phyloP scores from a whole-genome alignment of 2,329 filamentous ascomycete genomes.

The Aspergillus sergii region DNA sequence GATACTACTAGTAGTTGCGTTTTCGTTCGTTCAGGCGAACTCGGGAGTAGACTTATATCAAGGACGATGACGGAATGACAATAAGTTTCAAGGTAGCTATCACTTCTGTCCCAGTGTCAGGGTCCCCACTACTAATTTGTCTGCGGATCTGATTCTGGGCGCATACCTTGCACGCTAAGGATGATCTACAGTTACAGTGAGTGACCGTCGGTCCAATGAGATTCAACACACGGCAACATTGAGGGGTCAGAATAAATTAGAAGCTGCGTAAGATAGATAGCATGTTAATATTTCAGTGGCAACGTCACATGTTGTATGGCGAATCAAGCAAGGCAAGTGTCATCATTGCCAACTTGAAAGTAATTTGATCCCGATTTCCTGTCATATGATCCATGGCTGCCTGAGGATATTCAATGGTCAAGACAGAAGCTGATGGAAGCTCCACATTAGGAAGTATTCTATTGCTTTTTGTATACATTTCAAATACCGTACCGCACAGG shows the following conservation, averaged over 20 bases:
- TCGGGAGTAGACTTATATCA: neutral
- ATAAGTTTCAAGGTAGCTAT: neutral
- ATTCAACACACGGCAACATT: neutral
- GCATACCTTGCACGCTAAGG: neutral
- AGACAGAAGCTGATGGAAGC: neutral
- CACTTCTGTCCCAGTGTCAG: neutral
- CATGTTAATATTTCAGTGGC: neutral
- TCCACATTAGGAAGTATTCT: neutral
- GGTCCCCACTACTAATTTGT: neutral
- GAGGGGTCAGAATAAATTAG: neutral
- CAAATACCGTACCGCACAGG: neutral
- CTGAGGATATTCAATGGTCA: neutral
- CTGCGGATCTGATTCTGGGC: neutral
- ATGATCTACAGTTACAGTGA: constrained; percentile 3
- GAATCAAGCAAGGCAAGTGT: neutral
- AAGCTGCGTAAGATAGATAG: neutral
- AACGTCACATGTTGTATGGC: neutral
- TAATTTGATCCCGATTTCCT: neutral
- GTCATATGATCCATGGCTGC: neutral
- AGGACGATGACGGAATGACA: neutral
- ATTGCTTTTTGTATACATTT: constrained; percentile 12
- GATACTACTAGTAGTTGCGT: neutral
- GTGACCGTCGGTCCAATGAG: neutral
- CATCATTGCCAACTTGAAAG: too few species aligned
- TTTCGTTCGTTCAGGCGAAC: neutral